Base-by-base conservation (phyloP, 805 yeast genomes). In the Nakazawaea anatomiae region DNA sequence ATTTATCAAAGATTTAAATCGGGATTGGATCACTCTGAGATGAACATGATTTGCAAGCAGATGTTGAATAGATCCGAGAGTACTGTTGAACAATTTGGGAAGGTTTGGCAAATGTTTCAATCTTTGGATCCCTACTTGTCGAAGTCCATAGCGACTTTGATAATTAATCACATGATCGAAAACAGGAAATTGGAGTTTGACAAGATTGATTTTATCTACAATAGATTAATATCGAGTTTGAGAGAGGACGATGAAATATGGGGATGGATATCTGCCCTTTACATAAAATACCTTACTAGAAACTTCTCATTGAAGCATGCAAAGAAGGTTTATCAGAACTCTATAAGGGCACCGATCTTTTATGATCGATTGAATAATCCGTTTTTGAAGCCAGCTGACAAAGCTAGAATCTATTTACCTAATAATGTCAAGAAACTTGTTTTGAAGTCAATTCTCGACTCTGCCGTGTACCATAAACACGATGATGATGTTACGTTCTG, bases 221-320 rank as follows among this genome's bases (percentile, higher is more conserved):
- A 54, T 18, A 34, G n/a, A 12, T 36, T 43, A 61, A 59, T 6
- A 39, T 39, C 3, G 44, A 48, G 27, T 18, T 51, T 59, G 5
- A 18, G 40, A 4, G 9, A 6, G 4, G 46, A 30, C 5, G 65
- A 67, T 44, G 47, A 48, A 14, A 42, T 63, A 44, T 69, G 69
- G 69, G 60, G 58, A 34, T 56, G 67, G 61, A 48, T 51, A n/a
- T 43, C 59, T 35, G 41, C 58, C 0, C 36, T 46, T 2, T 69
- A 68, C 45, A 60, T 68, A 57, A 68, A 66, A 39, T 66, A 66
- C 44, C 44, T 66, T 40, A 54, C 52, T 27, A 51, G 63, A 39
- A 59, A 58, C 14, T 60, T 54, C 42, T 63, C 68, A 8, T 39
- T 59, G 10, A 46, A 54, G 1, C 44, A 53, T 9, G 60, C 66